Evolutionary conservation across 2,329 filamentous ascomycete species (phyloP), one percentile per base, ranked within the genome.

Genomic region (Beauveria rudraprayagi): DNA sequence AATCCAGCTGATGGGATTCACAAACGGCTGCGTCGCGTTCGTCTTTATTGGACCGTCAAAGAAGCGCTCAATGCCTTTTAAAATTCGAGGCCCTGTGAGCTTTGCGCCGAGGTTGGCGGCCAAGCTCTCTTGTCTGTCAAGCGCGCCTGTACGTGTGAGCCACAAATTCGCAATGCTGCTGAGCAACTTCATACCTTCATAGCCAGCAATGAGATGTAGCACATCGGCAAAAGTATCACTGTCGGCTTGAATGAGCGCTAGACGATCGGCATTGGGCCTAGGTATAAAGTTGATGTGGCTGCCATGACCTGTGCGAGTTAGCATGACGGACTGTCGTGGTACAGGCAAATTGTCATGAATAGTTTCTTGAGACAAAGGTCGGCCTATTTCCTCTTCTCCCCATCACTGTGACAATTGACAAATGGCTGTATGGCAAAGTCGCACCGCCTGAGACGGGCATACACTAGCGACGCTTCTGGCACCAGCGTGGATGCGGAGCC

Each of bases 41-140:
- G 74, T 78, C 59, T 70, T 85, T 63, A 92, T 91, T 24, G 89
- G 86, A 0, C 89, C 89, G 65, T 95, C 91, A 69, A 96, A 96
- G 61, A 93, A 81, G 58, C 89, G 84, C 72, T 96, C 91, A 71
- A 96, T 91, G 47, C 90, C 88, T 74, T 92, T 92, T 68, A 96
- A 84, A 64, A 96, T 77, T 56, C 92, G 90, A 26, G 91, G 90
- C 0, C 89, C 91, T 1, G 92, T 84, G 19, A 92, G 87, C 66
- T 91, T 89, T 60, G 90, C 91, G 67, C 91, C 91, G 28, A 96
- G 80, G 68, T 91, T 93, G 62, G 89, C 88, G 52, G 91, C 92
- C 67, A 96, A 84, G 72, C 89, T 93, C 75, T 96, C 91, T 72
- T 93, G 90, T 60, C 90, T 85, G 68, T 90, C 89, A 57, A 96